These are phyloP conservation scores for Gynandropsis gynandra DNA, from an alignment of 345 rosid species.

Conservation along the genomic window DNA sequence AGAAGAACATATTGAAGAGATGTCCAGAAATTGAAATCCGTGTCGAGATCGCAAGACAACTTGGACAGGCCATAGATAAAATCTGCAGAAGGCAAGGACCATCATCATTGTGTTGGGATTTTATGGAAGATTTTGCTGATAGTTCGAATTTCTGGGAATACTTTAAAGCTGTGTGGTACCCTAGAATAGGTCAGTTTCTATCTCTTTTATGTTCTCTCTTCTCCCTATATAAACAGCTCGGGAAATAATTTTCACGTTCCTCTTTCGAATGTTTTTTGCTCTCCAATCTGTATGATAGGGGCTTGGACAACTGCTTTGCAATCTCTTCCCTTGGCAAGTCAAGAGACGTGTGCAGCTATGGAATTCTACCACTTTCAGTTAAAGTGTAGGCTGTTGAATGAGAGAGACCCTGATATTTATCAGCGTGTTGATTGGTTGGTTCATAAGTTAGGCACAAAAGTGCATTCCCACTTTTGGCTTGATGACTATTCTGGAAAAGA, in stretches of 20 bases:
- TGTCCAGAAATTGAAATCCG: conserved; percentile 55
- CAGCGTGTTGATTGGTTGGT: conserved; percentile 94
- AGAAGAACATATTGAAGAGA: conserved; percentile 75
- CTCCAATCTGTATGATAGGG: conserved; percentile 35
- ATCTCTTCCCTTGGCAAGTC: conserved; percentile 75
- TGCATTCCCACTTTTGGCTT: conserved; percentile 93
- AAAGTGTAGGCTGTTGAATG: conserved; percentile 69
- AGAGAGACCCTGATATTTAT: conserved; percentile 52
- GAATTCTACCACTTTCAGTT: conserved; percentile 85
- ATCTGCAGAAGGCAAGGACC: conserved; percentile 58
- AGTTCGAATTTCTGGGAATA: conserved; percentile 62
- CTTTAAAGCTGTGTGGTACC: conserved; percentile 81
- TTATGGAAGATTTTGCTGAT: conserved; percentile 59
- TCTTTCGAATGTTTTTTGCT: conserved; percentile 8
- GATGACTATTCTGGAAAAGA: conserved; percentile 84
- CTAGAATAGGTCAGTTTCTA: conserved; percentile 52
- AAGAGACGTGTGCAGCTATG: conserved; percentile 79
- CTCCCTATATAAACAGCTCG: background rate
- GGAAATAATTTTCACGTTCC: background rate
- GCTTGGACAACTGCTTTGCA: conserved; percentile 52
- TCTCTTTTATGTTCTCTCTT: conserved; percentile 7
- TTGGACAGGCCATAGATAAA: conserved; percentile 55
- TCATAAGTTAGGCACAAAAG: conserved; percentile 82
- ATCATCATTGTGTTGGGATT: conserved; percentile 38
- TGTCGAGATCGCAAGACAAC: conserved; percentile 47